Base-by-base conservation (phyloP, 2,329 filamentous ascomycete genomes). In the Tympanopsis confertula region DNA sequence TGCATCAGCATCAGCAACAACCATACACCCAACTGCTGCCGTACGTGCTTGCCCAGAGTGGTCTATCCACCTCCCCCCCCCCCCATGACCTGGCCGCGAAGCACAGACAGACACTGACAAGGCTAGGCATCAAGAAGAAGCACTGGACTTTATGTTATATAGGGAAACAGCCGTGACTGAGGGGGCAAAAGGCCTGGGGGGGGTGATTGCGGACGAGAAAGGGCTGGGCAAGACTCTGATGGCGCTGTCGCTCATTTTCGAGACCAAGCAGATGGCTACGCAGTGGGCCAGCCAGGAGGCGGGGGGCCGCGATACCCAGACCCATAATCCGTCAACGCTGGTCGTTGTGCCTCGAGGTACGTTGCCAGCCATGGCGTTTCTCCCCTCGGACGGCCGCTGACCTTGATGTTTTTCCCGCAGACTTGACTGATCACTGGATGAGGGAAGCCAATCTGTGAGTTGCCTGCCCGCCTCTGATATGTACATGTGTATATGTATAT, bases 151-250 rank as follows among this genome's bases (percentile, higher is more conserved):
- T 26, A 26, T 26, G 22, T n/a, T 26, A 7, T 7, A n/a, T 26
- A 26, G 22, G 22, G 22, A 26, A n/a, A 26, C 22, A 7, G 22
- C 22, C 22, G 7, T 7, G 22, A 7, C 22, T 26, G 22, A 26
- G 22, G 22, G n/a, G 22, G 7, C 22, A n/a, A n/a, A n/a, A n/a
- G n/a, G n/a, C n/a, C n/a, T n/a, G 7, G 22, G 22, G 7, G 69
- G 68, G 0, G 67, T 78, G n/a, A 45, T 77, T 2, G 71, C 71
- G 0, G 72, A 78, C 45, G 71, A 76, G 41, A 77, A 76, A 71
- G 73, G 73, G 0, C 62, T 76, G 56, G 73, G 73, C 0, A 78
- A 78, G 45, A 66, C 71, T 0, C 54, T 74, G 5, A 67, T 68
- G 2, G 63, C 69, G 0, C 57, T 76, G 7, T 63, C 68, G 0